A percentile compares a stretch with the other conserved stretches of the same genome.
Evolutionary conservation across 2,329 filamentous ascomycete genomes (phyloP).

Genomic region (Colletotrichum euphorbiae): DNA sequence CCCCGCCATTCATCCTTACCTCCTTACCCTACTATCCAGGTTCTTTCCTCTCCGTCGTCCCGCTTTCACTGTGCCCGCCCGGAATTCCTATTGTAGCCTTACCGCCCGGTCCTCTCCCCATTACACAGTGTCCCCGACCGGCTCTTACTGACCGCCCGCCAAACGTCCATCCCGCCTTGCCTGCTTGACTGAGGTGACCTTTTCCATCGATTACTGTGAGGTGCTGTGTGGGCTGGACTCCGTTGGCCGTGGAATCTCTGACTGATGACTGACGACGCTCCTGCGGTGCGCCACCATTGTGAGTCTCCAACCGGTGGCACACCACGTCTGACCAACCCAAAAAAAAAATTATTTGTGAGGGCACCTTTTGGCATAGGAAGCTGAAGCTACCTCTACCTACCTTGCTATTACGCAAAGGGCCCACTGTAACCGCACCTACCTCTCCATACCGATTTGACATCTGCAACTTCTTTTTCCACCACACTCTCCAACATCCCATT

Average conservation of each 20-base stretch:
- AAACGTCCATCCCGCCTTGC: slow-evolving; percentile 3
- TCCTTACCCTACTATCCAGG: too few relatives aligned
- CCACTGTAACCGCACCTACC: slow-evolving; percentile 40
- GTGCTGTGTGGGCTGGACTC: neutral
- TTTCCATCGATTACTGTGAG: neutral
- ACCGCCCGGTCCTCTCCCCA: slow-evolving; percentile 1
- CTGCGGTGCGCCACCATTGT: neutral
- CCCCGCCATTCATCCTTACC: slow-evolving; percentile 30
- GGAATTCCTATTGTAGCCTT: neutral
- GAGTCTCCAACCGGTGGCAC: neutral
- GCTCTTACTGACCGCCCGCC: slow-evolving; percentile 15
- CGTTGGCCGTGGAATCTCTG: neutral
- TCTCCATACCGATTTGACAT: slow-evolving; percentile 39
- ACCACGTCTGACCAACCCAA: neutral
- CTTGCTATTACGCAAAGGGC: slow-evolving; percentile 41
- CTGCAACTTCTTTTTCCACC: slow-evolving; percentile 41
- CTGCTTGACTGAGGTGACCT: neutral
- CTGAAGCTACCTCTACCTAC: slow-evolving; percentile 36
- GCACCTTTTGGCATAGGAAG: neutral
- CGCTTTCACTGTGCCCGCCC: slow-evolving; percentile 12
- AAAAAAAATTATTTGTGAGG: too few relatives aligned
- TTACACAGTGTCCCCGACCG: slow-evolving; percentile 11
- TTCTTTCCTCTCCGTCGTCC: slow-evolving; percentile 26
- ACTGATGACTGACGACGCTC: slow-evolving; percentile 1
- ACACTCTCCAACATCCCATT: slow-evolving; percentile 37